Conservation (phyloP, 352 stramenopile species). For the Globisporangium spiculum region DNA sequence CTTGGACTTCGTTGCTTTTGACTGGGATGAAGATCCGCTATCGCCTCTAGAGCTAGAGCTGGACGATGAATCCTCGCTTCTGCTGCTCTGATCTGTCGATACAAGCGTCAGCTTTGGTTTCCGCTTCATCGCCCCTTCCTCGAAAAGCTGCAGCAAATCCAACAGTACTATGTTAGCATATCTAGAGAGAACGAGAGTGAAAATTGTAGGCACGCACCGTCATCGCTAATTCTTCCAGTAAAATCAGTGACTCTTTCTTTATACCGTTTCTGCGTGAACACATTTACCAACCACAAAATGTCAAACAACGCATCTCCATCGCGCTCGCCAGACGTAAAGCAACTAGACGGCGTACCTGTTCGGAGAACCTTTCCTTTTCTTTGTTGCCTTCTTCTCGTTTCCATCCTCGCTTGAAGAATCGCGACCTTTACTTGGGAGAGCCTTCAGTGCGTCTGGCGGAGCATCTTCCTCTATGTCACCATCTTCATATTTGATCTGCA, state of each 20-base stretch:
- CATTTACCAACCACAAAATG: background rate
- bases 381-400: constrained; percentile 1
- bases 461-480: constrained; percentile 56
- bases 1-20: background rate
- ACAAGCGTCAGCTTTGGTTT: constrained; percentile 39
- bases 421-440: background rate
- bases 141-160: constrained; percentile 41
- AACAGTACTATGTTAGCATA: background rate
- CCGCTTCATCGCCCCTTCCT: constrained; percentile 45
- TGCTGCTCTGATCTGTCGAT: constrained; percentile 14
- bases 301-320: background rate
- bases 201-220: constrained; percentile 29
- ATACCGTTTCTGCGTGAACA: constrained; percentile 18
- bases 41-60: constrained; percentile 17
- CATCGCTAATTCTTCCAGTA: constrained; percentile 67
- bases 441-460: constrained; percentile 32
- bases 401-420: background rate
- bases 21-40: constrained; percentile 5
- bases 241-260: constrained; percentile 40
- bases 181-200: background rate
- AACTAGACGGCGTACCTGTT: constrained; percentile 3
- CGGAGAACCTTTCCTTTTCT: background rate
- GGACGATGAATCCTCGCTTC: constrained; percentile 23
- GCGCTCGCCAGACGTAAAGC: background rate
- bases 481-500: constrained; percentile 50